These are phyloP conservation scores for Kuraishia borneana DNA, from an alignment of 805 yeast genomes.

Conservation along the genomic window DNA sequence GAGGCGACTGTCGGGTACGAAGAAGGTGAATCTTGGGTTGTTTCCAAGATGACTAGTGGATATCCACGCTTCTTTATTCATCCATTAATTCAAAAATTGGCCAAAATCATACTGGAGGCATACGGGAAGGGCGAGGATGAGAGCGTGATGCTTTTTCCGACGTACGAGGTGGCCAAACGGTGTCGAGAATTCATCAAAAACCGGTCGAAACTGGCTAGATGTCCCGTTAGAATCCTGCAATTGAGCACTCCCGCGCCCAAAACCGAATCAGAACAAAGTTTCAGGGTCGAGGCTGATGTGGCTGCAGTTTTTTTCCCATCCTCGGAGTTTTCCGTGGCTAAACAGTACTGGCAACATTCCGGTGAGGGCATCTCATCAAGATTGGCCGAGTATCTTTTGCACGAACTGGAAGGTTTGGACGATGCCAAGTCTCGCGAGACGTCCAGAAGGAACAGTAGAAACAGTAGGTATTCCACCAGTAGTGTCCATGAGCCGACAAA, in stretches of 20 bases:
- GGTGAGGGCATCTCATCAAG: constrained; percentile 96
- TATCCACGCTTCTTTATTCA: constrained; percentile 83
- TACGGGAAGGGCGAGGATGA: constrained; percentile 59
- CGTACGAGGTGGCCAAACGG: constrained; percentile 68
- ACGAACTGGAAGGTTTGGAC: constrained; percentile 36
- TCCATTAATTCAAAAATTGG: constrained; percentile 44
- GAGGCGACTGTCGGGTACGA: constrained; percentile 86
- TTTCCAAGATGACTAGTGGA: constrained; percentile 68
- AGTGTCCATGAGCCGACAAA: constrained; percentile 10
- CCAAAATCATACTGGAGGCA: constrained; percentile 41
- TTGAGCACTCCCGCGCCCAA: constrained; percentile 61
- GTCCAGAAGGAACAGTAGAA: constrained; percentile 5
- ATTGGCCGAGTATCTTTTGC: constrained; percentile 72
- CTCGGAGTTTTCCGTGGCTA: constrained; percentile 50
- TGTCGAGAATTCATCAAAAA: constrained; percentile 69
- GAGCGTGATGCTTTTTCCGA: constrained; percentile 73
- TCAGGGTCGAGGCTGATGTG: constrained; percentile 54
- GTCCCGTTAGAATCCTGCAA: constrained; percentile 53
- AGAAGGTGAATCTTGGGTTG: constrained; percentile 78
- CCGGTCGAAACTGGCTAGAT: constrained; percentile 22
- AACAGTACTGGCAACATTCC: constrained; percentile 91
- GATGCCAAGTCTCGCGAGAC: constrained; percentile 9
- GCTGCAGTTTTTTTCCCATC: constrained; percentile 72
- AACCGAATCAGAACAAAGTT: constrained; percentile 44
- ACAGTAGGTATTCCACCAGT: constrained; percentile 4